Base-by-base conservation (phyloP, 2,329 filamentous ascomycete genomes). In the Pseudopithomyces chartarum region DNA sequence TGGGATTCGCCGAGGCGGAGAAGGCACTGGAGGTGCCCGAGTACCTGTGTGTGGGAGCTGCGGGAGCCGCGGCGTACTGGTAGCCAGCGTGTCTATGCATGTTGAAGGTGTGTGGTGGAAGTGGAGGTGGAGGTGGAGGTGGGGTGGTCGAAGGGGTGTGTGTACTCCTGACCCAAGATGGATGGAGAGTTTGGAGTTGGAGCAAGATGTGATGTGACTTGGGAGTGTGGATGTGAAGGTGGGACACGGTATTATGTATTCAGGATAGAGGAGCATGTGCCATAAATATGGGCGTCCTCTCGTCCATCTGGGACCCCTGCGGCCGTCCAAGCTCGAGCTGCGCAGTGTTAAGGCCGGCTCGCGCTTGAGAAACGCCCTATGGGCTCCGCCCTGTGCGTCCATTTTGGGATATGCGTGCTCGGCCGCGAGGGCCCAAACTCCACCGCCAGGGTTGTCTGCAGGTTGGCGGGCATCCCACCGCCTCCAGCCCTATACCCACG, bases 1-100 rank as follows among this genome's bases (percentile, higher is more conserved):
- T 93, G 54, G 94, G 91, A 76, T 96, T 96, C 68, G 93, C 94
- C 62, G 92, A 96, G 69, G 90, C 90, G 79, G 91, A 96, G 82
- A 96, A 97, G 67, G 94, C 94, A 79, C 92, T 97, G 81, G 92
- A 97, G 60, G 91, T 96, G 74, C 88, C 89, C 68, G 89, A 88
- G 73, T 91, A 88, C 75, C 89, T 86, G 50, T 87, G 82, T 57
- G 78, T 71, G 61, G 76, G 67, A 68, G 74, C 70, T 74, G 73
- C 63, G 59, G 76, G 59, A 65, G 73, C 67, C 56, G 74, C 68
- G 61, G 74, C 68, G 61, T 76, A 77, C 67, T 76, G 73, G 70
- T 81, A 81, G 59, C 68, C 66, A 38, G 76, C 73, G 69, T 79
- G 77, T 69, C 78, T 71, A 54, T 79, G 74, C 80, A 81, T 80